Evolutionary conservation across 2,329 filamentous ascomycete genomes (phyloP).

Genomic region (Purpureocillium lavendulum): DNA sequence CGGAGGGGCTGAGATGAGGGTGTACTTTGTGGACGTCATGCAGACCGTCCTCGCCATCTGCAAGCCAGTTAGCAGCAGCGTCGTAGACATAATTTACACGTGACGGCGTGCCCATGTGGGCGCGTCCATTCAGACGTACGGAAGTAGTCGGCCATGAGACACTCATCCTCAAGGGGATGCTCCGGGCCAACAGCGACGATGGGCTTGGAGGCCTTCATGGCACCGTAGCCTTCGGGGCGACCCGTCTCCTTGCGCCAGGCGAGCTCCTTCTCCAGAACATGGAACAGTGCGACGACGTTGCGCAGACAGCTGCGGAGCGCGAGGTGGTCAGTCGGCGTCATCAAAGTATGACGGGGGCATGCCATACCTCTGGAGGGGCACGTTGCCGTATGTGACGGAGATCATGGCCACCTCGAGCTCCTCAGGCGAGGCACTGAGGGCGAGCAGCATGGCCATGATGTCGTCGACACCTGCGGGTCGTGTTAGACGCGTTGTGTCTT

Average conservation of each 20-base stretch:
- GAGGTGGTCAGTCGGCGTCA: too few relatives aligned
- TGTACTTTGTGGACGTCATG: constrained; percentile 68
- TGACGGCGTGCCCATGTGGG: background rate
- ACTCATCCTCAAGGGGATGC: constrained; percentile 75
- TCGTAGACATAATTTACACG: background rate
- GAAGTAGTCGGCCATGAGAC: constrained; percentile 77
- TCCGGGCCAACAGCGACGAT: constrained; percentile 81
- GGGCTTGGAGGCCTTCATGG: constrained; percentile 65
- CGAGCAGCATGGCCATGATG: constrained; percentile 78
- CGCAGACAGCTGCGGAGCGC: constrained; percentile 58
- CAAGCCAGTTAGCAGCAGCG: constrained; percentile 3
- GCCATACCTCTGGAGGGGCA: constrained; percentile 67
- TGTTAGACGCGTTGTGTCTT: background rate
- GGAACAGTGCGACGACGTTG: constrained; percentile 85
- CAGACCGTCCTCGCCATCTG: constrained; percentile 69
- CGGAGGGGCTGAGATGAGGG: constrained; percentile 64
- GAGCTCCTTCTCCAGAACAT: constrained; percentile 83
- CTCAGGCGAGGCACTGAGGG: constrained; percentile 70
- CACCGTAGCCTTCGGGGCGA: constrained; percentile 60
- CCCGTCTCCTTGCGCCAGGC: constrained; percentile 69
- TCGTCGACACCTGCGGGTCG: constrained; percentile 66
- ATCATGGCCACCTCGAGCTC: constrained; percentile 82
- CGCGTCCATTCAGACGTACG: constrained; percentile 47
- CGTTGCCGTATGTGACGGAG: constrained; percentile 90
- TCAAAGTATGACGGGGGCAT: background rate